Base-by-base conservation (phyloP, 2,329 filamentous ascomycete genomes). In the Phialemoniopsis sp. region DNA sequence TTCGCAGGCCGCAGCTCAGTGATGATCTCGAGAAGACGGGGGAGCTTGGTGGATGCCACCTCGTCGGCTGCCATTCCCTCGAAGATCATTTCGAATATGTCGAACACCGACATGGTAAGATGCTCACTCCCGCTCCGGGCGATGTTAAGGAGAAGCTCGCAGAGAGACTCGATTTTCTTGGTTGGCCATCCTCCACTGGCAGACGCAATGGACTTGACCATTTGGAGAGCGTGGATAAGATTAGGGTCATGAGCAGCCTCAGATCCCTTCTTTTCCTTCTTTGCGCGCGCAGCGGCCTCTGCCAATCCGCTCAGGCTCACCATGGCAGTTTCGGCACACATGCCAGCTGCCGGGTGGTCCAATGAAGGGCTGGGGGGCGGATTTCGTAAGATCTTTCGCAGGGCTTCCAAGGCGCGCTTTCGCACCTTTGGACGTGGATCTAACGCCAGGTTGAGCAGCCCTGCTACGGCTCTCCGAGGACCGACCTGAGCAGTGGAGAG, bases 71-170 rank as follows among this genome's bases (percentile, higher is more conserved):
- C 79, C 85, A 98, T 90, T 8, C 89, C 86, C 52, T 86, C 85
- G 49, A 98, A 97, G 33, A 97, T 95, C 60, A 95, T 85, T 61
- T 98, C 93, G 54, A 98, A 98, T 4, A 97, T 91, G 49, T 96
- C 91, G 53, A 98, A 96, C 0, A 90, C 87, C 10, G 88, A 85
- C 84, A 97, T 94, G 26, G 90, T 95, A 71, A 98, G 83, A 60
- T 91, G 95, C 59, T 97, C 90, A 59, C 94, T 96, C 60, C 82
- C 93, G 8, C 87, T 90, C 56, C 84, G 84, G 21, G 91, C 91
- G 45, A 97, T 95, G 49, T 82, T 82, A 50, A 98, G 78, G 42
- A 98, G 68, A 39, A 95, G 68, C 62, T 97, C 90, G 61, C 90
- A 96, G 28, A 98, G 70, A 3, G 85, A 73, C 64, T 98, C 93